Evolutionary conservation across 208 protist genomes (phyloP).

Genomic region (Trypanosoma vivax): DNA sequence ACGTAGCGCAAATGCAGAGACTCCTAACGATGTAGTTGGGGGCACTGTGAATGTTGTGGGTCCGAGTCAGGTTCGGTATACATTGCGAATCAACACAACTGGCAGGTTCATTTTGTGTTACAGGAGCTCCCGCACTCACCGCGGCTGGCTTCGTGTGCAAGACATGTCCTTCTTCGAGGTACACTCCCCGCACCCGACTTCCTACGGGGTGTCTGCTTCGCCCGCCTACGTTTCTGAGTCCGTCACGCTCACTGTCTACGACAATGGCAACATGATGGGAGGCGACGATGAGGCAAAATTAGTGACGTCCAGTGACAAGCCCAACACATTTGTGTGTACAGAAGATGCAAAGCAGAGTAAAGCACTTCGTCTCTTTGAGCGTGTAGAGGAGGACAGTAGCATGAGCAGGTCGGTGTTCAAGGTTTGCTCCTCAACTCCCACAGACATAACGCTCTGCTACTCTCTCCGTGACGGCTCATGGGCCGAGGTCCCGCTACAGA

Average conservation of each 20-base stretch:
- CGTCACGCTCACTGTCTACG: constrained; percentile 34
- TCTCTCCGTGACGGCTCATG: constrained; percentile 34
- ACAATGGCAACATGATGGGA: constrained; percentile 27
- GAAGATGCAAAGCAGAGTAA: constrained; percentile 23
- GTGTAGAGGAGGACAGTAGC: constrained; percentile 32
- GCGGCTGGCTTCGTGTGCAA: constrained; percentile 56
- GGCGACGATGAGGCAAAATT: constrained; percentile 43
- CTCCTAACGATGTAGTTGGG: constrained; percentile 32
- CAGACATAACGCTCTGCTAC: constrained; percentile 73
- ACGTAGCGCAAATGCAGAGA: constrained; percentile 54
- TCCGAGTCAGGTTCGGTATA: constrained; percentile 50
- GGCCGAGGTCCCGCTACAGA: constrained; percentile 69
- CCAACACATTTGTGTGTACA: constrained; percentile 54
- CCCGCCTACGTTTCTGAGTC: constrained; percentile 58
- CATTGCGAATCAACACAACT: constrained; percentile 56
- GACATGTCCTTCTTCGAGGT: constrained; percentile 60
- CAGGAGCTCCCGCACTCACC: constrained; percentile 35
- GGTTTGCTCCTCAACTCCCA: constrained; percentile 40
- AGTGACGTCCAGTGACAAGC: constrained; percentile 22
- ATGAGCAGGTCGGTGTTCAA: constrained; percentile 37
- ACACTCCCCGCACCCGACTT: constrained; percentile 41
- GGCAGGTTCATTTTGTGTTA: constrained; percentile 82
- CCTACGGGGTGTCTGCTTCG: constrained; percentile 34
- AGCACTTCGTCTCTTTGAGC: constrained; percentile 28
- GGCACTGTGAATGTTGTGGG: constrained; percentile 31